Conservation (phyloP, 441 rosid genomes). For the Macaranga tanarius region DNA sequence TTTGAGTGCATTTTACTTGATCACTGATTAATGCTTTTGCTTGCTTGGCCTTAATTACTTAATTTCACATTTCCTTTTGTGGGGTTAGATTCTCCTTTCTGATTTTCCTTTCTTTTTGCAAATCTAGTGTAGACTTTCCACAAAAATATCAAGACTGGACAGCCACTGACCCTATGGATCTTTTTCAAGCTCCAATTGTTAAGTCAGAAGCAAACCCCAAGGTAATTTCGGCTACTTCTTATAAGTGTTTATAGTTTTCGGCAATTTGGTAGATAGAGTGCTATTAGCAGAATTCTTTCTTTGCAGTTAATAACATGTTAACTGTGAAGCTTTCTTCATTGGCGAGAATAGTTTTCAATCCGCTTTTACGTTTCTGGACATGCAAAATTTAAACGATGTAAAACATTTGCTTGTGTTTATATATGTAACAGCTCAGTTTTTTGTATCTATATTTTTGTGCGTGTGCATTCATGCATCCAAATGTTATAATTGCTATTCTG, state of each 20-base stretch:
- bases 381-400: neutral
- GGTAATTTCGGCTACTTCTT: conserved; percentile 37
- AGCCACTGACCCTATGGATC: conserved; percentile 65
- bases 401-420: neutral
- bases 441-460: neutral
- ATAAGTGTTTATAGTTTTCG: neutral
- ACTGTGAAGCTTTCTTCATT: neutral
- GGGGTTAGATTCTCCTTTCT: neutral
- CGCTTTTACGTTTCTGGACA: neutral
- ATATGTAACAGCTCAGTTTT: neutral
- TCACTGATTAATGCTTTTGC: neutral
- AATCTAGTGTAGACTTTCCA: conserved; percentile 93
- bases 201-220: conserved; percentile 85
- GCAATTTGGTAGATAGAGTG: neutral
- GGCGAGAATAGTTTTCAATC: neutral
- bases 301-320: neutral
- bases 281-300: neutral
- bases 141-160: conserved; percentile 74
- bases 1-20: neutral
- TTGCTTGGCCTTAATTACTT: neutral
- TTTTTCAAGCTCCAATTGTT: conserved; percentile 66
- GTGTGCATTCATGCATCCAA: neutral
- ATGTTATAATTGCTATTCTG: neutral
- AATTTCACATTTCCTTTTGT: conserved; percentile 12
- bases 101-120: conserved; percentile 19